These are phyloP conservation scores for Pyrenophora graminea DNA, from an alignment of 2,329 filamentous ascomycete genomes.

Conservation along the genomic window DNA sequence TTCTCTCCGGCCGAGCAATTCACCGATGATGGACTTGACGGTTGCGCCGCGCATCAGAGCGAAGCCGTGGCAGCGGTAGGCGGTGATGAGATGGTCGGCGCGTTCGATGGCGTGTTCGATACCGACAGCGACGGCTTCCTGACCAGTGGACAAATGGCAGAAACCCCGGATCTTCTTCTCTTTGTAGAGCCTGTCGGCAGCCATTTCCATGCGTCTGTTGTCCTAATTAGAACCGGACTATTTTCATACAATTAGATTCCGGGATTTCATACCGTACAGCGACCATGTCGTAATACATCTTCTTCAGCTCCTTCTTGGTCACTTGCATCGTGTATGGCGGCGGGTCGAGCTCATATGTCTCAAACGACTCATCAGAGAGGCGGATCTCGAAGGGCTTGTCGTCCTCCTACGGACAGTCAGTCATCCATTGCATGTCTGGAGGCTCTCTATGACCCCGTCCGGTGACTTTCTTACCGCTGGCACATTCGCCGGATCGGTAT, in stretches of 20 bases:
- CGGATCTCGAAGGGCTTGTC: constrained; percentile 90
- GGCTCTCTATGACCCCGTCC: constrained; percentile 3
- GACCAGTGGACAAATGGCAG: constrained; percentile 96
- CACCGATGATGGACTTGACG: constrained; percentile 43
- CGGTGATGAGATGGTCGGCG: constrained; percentile 92
- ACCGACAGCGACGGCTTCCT: constrained; percentile 95
- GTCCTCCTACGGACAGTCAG: constrained; percentile 68
- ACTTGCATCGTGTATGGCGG: constrained; percentile 89
- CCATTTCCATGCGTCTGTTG: constrained; percentile 97
- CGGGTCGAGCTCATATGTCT: constrained; percentile 98
- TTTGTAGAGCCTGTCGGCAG: constrained; percentile 98
- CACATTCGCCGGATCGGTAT: constrained; percentile 77
- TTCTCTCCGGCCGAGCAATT: constrained; percentile 77
- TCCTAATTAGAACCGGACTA: constrained; percentile 16
- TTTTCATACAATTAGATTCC: background rate
- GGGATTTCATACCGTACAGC: constrained; percentile 73
- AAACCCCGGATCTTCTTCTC: constrained; percentile 99
- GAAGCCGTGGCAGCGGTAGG: constrained; percentile 99
- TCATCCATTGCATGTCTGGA: constrained; percentile 7
- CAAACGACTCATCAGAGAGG: constrained; percentile 97
- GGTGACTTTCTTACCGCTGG: constrained; percentile 60
- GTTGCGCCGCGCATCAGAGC: constrained; percentile 92
- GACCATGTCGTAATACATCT: constrained; percentile 99
- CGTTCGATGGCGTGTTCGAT: constrained; percentile 95
- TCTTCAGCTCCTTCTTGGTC: constrained; percentile 97